Percentiles rank a stretch among this genome's conserved stretches.
Conservation (phyloP, 768 basidiomycete genomes). For the Tricholoma flavovirens region DNA sequence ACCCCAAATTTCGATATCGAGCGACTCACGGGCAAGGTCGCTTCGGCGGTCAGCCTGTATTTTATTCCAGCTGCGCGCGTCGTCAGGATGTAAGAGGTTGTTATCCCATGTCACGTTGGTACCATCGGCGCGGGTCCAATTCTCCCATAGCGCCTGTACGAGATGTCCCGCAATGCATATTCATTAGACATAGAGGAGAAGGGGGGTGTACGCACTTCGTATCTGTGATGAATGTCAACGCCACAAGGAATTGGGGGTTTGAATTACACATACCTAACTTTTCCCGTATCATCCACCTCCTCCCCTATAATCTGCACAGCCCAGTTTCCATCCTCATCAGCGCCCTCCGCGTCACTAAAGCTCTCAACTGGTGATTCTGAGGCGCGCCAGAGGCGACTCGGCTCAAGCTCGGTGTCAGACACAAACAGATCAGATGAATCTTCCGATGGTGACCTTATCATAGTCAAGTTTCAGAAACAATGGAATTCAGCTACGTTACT, state of each 20-base stretch:
- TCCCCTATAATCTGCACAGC: slow-evolving; percentile 32
- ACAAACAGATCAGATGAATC: background rate
- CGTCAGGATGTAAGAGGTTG: slow-evolving; percentile 12
- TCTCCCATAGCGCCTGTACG: slow-evolving; percentile 44
- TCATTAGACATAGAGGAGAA: background rate
- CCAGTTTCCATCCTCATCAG: slow-evolving; percentile 25
- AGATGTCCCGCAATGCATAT: background rate
- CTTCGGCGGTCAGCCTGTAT: slow-evolving; percentile 25
- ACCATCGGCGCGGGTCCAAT: slow-evolving; percentile 45
- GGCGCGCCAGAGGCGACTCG: slow-evolving; percentile 8
- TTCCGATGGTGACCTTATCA: background rate
- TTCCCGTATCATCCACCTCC: slow-evolving; percentile 28
- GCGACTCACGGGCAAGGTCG: slow-evolving; percentile 21
- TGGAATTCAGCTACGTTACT: background rate
- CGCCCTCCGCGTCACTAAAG: slow-evolving; percentile 24
- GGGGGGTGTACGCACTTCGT: slow-evolving; percentile 21
- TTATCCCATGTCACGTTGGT: slow-evolving; percentile 52
- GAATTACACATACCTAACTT: slow-evolving; percentile 22
- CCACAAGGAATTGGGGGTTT: background rate
- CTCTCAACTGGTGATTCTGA: slow-evolving; percentile 22
- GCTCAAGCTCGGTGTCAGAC: background rate
- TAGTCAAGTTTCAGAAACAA: too few relatives aligned
- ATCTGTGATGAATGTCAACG: slow-evolving; percentile 15
- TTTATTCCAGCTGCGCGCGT: slow-evolving; percentile 26
- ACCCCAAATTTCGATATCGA: slow-evolving; percentile 34